Evolutionary conservation across 1,139 yeast species (phyloP).

Genomic region (Meyerozyma guilliermondii): DNA sequence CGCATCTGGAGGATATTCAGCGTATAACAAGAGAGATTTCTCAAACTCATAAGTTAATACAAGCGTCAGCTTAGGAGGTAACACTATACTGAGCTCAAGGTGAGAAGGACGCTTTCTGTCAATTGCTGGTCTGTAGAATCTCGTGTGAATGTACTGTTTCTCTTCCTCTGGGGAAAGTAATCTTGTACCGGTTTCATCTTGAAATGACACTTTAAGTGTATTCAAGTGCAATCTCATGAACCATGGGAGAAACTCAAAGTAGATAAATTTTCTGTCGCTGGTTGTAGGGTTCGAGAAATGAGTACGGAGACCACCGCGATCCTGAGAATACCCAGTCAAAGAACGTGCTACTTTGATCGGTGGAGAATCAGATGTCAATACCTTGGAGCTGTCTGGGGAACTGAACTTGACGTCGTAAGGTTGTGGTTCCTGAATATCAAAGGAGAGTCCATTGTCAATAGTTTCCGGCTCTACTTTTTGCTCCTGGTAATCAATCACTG

Average conservation of each 20-base stretch:
- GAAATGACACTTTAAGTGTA: constrained; percentile 34
- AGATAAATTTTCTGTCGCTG: constrained; percentile 45
- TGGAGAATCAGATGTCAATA: constrained; percentile 38
- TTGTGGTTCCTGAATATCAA: constrained; percentile 27
- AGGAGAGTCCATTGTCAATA: constrained; percentile 7
- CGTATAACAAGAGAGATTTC: constrained; percentile 74
- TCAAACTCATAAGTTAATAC: constrained; percentile 77
- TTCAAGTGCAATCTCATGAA: constrained; percentile 80
- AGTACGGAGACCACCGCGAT: constrained; percentile 82
- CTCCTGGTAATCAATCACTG: constrained; percentile 16
- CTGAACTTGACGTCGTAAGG: constrained; percentile 35
- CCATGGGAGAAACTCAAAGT: constrained; percentile 91
- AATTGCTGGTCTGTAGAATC: constrained; percentile 68
- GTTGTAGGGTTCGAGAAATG: constrained; percentile 63
- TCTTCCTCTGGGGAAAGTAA: constrained; percentile 9
- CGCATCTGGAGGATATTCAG: constrained; percentile 98
- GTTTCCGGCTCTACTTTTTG: constrained; percentile 10
- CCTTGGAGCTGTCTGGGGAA: constrained; percentile 29
- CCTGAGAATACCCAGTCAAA: constrained; percentile 87
- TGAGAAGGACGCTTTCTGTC: constrained; percentile 84
- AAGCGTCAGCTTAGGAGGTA: constrained; percentile 64
- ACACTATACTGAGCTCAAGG: constrained; percentile 56
- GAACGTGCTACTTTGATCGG: constrained; percentile 80
- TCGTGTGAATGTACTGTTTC: constrained; percentile 40
- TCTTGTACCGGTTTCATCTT: not conserved